Evolutionary conservation across 2,329 filamentous ascomycete species (phyloP).

Genomic region (Ceratocystis variospora): DNA sequence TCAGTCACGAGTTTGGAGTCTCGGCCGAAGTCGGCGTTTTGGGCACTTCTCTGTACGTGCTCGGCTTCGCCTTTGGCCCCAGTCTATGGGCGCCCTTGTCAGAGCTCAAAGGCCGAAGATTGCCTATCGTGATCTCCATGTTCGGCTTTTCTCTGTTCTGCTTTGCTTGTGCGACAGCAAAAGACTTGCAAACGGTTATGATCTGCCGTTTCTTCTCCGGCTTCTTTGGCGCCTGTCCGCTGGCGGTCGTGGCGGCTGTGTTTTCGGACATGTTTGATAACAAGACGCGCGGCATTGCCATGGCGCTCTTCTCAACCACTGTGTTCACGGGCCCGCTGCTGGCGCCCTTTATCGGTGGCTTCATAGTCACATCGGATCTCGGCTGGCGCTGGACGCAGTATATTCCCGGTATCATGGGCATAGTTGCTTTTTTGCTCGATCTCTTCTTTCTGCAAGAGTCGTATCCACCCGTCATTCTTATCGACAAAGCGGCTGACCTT

Average conservation of each 20-base stretch:
- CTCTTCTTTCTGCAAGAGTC: constrained; percentile 53
- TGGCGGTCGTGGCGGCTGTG: constrained; percentile 56
- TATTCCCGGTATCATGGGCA: constrained; percentile 48
- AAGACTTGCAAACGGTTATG: constrained; percentile 55
- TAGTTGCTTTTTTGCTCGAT: constrained; percentile 44
- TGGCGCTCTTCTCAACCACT: constrained; percentile 33
- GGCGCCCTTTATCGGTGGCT: constrained; percentile 56
- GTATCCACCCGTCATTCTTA: constrained; percentile 53
- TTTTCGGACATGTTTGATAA: constrained; percentile 62
- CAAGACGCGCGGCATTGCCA: constrained; percentile 40
- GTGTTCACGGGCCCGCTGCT: constrained; percentile 54
- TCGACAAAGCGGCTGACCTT: constrained; percentile 46
- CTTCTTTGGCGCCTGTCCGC: constrained; percentile 55
- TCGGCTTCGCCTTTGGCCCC: constrained; percentile 59
- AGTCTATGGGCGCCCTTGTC: constrained; percentile 60
- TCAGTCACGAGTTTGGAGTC: constrained; percentile 47
- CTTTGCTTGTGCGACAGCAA: constrained; percentile 48
- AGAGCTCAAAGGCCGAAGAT: constrained; percentile 53
- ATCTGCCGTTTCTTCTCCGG: constrained; percentile 62
- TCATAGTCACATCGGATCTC: constrained; percentile 44
- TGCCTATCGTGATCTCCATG: constrained; percentile 48
- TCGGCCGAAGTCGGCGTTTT: constrained; percentile 48
- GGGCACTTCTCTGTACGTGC: constrained; percentile 55
- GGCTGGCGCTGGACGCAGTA: constrained; percentile 67
- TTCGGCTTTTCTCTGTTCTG: constrained; percentile 58